Base-by-base conservation (phyloP, 2,329 filamentous ascomycete genomes). In the Sporothrix pallida region DNA sequence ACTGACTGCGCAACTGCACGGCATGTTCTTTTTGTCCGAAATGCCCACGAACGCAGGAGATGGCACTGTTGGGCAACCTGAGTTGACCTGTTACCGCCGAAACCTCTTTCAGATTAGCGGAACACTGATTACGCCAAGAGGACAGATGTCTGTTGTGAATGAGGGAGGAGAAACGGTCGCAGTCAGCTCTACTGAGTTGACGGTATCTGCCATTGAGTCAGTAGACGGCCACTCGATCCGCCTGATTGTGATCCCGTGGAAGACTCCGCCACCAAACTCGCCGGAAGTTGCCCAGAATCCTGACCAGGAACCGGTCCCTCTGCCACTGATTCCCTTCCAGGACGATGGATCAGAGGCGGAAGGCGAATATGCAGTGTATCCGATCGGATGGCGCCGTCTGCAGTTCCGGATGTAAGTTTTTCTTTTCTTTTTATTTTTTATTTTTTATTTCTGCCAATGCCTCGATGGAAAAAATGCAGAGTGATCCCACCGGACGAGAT, bases 101-200 rank as follows among this genome's bases (percentile, higher is more conserved):
- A 98, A 98, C 80, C 86, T 98, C 68, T 98, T 98, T 82, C 95
- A 98, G 82, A 97, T 98, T 79, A 97, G 94, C 75, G 95, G 95
- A 74, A 94, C 92, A 5, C 89, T 97, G 74, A 94, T 94, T 56
- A 87, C 95, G 15, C 94, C 95, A 1, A 86, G 93, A 75, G 91
- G 90, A 42, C 88, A 94, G 75, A 86, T 95, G 72, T 96, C 92
- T 70, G 89, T 97, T 72, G 87, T 97, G 81, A 93, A 91, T 20
- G 94, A 97, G 74, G 89, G 92, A 72, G 94, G 94, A 62, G 93
- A 97, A 80, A 91, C 92, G 62, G 91, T 97, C 56, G 91, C 93
- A 1, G 93, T 98, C 68, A 88, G 90, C 76, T 92, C 87, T 76
- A 93, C 95, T 81, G 95, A 98, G 81, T 89, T 98, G 71, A 91